Evolutionary conservation across 352 stramenopile genomes (phyloP).

Genomic region (Phytophthora pseudosyringae): DNA sequence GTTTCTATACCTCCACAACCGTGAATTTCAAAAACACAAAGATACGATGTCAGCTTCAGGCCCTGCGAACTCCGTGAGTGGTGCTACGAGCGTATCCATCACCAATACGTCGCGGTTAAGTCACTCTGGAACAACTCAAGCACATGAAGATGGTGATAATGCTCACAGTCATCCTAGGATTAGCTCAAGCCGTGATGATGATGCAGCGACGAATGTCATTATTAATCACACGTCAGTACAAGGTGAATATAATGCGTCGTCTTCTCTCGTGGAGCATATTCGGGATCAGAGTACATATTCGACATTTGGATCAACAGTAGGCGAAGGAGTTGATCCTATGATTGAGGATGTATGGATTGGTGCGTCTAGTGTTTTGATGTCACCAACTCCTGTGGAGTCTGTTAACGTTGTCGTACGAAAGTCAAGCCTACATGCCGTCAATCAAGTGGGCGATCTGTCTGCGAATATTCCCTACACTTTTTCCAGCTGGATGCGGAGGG

Average conservation of each 20-base stretch:
- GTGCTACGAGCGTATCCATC: no score
- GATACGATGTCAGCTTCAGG: neutral
- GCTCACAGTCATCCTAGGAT: no score
- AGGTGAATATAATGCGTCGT: neutral
- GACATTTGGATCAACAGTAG: neutral
- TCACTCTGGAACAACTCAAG: no score
- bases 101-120: no score
- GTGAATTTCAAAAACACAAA: neutral
- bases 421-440: neutral
- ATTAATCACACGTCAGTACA: no score
- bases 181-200: no score
- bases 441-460: neutral
- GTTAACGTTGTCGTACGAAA: constrained; percentile 6
- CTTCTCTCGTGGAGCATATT: neutral
- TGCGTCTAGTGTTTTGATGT: constrained; percentile 1
- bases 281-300: constrained; percentile 10
- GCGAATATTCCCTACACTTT: neutral
- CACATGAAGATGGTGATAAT: no score
- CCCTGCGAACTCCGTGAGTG: no score
- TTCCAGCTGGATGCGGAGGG: neutral
- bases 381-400: neutral
- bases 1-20: neutral
- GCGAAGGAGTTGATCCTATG: neutral
- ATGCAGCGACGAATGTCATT: neutral
- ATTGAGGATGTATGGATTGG: constrained; percentile 2